Conservation (phyloP, 345 rosid genomes). For the Ceriops tagal region DNA sequence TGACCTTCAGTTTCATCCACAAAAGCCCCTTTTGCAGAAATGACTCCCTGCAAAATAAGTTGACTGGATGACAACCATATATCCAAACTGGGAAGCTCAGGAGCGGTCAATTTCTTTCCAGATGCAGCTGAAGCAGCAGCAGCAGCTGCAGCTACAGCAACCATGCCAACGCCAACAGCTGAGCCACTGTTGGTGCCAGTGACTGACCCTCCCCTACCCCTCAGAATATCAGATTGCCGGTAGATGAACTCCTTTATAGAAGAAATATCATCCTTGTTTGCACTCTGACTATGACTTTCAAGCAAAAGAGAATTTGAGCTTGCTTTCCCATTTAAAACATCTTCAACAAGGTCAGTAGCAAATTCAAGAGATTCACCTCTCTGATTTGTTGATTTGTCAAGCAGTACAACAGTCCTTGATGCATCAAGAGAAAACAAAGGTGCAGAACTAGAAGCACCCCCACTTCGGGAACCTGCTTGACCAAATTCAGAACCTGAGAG, state of each 20-base stretch:
- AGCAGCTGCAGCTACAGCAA: constrained; percentile 81
- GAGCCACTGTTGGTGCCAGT: constrained; percentile 46
- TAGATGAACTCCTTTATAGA: constrained; percentile 69
- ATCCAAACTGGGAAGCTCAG: constrained; percentile 68
- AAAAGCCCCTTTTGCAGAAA: constrained; percentile 48
- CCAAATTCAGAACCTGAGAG: constrained; percentile 55
- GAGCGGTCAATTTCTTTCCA: constrained; percentile 45
- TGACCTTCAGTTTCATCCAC: constrained; percentile 49
- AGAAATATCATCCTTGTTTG: constrained; percentile 56
- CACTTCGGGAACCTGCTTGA: constrained; percentile 57
- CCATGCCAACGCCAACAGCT: constrained; percentile 72
- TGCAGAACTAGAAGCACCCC: constrained; percentile 50
- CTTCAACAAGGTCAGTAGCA: constrained; percentile 64
- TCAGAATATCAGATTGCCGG: constrained; percentile 64
- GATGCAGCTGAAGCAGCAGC: constrained; percentile 82
- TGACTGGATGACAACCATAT: constrained; percentile 63
- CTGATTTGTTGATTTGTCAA: constrained; percentile 45
- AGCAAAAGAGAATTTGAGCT: constrained; percentile 71
- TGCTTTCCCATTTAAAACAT: constrained; percentile 69
- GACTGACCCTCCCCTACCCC: constrained; percentile 73
- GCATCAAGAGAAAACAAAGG: constrained; percentile 78
- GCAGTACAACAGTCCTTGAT: constrained; percentile 65
- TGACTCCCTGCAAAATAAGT: constrained; percentile 48
- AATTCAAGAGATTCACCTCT: constrained; percentile 66
- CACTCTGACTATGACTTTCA: constrained; percentile 54